These are phyloP conservation scores for Chaetomiaceae sp. DNA, from an alignment of 2,329 filamentous ascomycete species.

Conservation along the genomic window DNA sequence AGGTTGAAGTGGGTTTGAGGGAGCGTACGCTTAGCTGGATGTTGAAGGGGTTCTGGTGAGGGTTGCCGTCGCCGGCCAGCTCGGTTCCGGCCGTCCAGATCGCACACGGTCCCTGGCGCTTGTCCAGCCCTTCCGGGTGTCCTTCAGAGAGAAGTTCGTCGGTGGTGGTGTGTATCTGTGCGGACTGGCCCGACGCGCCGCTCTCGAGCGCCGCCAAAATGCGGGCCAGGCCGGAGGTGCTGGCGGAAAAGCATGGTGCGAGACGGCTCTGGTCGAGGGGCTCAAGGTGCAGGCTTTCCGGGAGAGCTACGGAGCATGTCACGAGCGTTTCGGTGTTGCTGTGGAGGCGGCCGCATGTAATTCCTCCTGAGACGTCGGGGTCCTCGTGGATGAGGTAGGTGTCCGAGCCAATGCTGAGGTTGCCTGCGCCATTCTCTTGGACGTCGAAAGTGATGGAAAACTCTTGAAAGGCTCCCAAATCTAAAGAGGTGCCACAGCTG, in stretches of 20 bases:
- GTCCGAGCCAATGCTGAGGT: neutral
- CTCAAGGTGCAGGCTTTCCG: neutral
- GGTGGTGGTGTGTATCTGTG: neutral
- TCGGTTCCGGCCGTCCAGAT: neutral
- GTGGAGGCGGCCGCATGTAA: slow-evolving; percentile 1
- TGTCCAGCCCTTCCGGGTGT: neutral
- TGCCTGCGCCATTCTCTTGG: slow-evolving; percentile 7
- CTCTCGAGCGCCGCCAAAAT: neutral
- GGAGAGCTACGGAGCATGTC: slow-evolving; percentile 3
- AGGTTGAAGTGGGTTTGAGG: too few relatives aligned
- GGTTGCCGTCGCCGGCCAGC: neutral
- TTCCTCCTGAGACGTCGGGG: slow-evolving; percentile 1
- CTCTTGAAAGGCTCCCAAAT: slow-evolving; percentile 1
- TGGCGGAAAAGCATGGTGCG: neutral
- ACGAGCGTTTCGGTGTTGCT: slow-evolving; percentile 3
- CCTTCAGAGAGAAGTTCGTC: too few relatives aligned
- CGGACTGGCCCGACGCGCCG: neutral
- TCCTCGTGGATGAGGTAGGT: slow-evolving; percentile 5
- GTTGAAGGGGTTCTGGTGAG: neutral
- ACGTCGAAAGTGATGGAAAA: slow-evolving; percentile 1
- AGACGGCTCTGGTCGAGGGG: neutral
- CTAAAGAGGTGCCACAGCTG: neutral
- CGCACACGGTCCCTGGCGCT: neutral
- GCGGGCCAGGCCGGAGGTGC: neutral
- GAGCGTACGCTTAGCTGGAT: neutral